phyloP scores from a whole-genome alignment of 805 yeast genomes.

The Kodamaea neixiangensis region DNA sequence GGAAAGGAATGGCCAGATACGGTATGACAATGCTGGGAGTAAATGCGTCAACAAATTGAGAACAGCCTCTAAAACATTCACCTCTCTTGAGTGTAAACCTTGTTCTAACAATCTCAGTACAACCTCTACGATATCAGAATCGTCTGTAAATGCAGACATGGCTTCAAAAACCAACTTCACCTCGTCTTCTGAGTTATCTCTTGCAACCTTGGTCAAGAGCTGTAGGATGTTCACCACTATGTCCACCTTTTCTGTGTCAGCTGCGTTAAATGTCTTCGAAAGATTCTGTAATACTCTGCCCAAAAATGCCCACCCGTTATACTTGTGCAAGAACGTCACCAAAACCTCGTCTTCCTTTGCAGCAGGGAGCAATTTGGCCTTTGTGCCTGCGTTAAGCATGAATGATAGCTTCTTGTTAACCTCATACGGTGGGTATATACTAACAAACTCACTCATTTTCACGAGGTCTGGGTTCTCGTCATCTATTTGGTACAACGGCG shows the following conservation, averaged over 20 bases:
- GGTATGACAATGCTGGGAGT: conserved; percentile 52
- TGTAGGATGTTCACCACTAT: conserved; percentile 51
- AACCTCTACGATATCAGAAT: conserved; percentile 62
- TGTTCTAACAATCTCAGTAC: conserved; percentile 69
- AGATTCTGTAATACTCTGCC: conserved; percentile 77
- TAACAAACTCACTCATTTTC: conserved; percentile 47
- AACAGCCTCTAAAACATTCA: conserved; percentile 45
- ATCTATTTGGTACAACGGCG: conserved; percentile 46
- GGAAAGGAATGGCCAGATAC: conserved; percentile 79
- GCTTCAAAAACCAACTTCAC: conserved; percentile 33
- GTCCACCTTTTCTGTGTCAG: conserved; percentile 40
- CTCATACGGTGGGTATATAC: conserved; percentile 60
- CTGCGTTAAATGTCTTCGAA: conserved; percentile 38
- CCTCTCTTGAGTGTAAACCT: conserved; percentile 57
- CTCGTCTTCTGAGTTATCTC: conserved; percentile 34
- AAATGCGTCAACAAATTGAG: conserved; percentile 52
- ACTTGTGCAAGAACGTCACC: conserved; percentile 69
- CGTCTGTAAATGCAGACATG: conserved; percentile 51
- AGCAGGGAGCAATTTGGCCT: conserved; percentile 68
- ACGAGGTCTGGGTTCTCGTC: conserved; percentile 55
- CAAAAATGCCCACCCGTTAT: conserved; percentile 84
- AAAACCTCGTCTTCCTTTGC: conserved; percentile 33
- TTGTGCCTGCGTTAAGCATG: conserved; percentile 51
- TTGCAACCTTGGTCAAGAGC: conserved; percentile 50
- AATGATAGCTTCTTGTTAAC: conserved; percentile 47